Base-by-base conservation (phyloP, 208 protist genomes). In the Trypanosoma melophagium region DNA sequence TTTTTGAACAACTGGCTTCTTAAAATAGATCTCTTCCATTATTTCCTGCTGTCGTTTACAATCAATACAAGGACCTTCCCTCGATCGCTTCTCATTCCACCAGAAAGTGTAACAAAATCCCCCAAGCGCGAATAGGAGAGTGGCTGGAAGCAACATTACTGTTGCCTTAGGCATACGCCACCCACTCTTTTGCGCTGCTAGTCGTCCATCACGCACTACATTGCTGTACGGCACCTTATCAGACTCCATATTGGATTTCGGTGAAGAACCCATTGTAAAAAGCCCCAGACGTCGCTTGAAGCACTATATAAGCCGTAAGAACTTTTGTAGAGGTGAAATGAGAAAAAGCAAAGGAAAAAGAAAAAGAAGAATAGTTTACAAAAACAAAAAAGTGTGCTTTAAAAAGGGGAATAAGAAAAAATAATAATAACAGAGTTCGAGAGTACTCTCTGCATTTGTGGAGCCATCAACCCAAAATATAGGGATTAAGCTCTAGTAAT, bases 31-130 rank as follows among this genome's bases (percentile, higher is more conserved):
- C 58, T 95, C 86, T 49, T 95, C 84, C 51, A 87, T 77, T 63
- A 95, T 95, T 69, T 90, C 84, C n/a, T 80, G 74, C 71, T 95
- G 89, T 8, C 86, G 86, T 25, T 69, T 81, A 54, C 89, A 95
- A 70, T 91, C 82, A 12, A 95, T 63, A 68, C 89, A 95, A 22
- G 77, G 69, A 28, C 84, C 86, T 12, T 80, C 71, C 71, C 89
- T 86, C 57, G 83, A 67, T 21, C 89, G 76, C 31, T 95, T 71
- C 21, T 76, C 61, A 60, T 80, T 85, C 86, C 84, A 92, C 66
- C 79, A 80, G 68, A 81, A 87, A 5, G 86, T 88, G 67, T 81
- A 92, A 53, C 60, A 71, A 53, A 92, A 89, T 16, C 89, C 81
- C 22, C 76, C 70, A 5, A 86, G 7, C 0, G 84, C 59, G 54